Conservation (phyloP, 73 alveolate species). For the Tetrahymena malaccensis region DNA sequence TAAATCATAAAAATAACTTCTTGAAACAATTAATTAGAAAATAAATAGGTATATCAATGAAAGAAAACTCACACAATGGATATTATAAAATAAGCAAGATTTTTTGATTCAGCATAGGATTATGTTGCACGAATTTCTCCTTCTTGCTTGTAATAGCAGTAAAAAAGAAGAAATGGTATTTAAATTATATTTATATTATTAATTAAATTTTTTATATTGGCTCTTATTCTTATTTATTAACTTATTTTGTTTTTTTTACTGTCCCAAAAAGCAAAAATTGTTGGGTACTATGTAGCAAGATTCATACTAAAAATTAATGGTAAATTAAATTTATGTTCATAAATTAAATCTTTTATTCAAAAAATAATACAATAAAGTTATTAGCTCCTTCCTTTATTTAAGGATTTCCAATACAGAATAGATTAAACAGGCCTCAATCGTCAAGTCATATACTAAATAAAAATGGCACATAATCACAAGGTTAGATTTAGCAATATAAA, state of each 20-base stretch:
- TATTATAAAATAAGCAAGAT: not conserved
- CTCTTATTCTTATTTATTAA: not conserved
- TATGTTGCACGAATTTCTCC: not conserved
- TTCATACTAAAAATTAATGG: not conserved
- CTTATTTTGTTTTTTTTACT: not conserved
- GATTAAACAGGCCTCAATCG: not conserved
- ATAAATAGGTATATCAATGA: not conserved
- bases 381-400: not conserved
- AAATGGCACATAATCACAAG: not conserved
- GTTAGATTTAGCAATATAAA: not conserved
- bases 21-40: not conserved
- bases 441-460: not conserved
- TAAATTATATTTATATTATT: not conserved
- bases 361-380: not conserved
- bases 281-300: not conserved
- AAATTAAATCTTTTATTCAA: not conserved
- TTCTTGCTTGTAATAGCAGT: not conserved
- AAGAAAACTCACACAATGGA: not conserved
- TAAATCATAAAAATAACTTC: not conserved
- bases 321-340: not conserved
- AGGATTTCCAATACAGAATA: not conserved
- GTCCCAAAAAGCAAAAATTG: not conserved
- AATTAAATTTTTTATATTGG: not conserved
- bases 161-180: not conserved
- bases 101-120: not conserved